Evolutionary conservation across 192 early-diverging fungal genomes (phyloP).

Genomic region (Coemansia sp.): DNA sequence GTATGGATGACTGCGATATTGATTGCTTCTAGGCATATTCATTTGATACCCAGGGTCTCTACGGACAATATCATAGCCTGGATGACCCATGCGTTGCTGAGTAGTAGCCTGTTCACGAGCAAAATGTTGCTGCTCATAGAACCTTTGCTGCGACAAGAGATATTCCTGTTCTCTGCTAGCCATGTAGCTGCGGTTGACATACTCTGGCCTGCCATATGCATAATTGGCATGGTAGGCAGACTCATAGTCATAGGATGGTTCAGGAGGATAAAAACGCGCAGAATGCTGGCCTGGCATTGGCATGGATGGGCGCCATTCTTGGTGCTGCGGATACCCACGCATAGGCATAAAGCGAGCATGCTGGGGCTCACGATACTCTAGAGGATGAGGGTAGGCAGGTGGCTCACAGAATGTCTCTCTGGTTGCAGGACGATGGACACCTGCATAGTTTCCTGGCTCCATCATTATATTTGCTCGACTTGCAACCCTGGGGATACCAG

Average conservation of each 20-base stretch:
- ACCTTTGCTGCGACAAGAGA: not conserved
- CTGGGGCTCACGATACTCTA: not conserved
- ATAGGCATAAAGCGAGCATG: not conserved
- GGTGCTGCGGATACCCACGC: not conserved
- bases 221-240: not conserved
- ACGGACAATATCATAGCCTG: not conserved
- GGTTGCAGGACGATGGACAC: not conserved
- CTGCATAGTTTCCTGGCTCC: not conserved
- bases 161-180: not conserved
- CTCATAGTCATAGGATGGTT: not conserved
- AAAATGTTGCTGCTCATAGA: not conserved
- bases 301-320: not conserved
- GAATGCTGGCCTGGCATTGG: not conserved
- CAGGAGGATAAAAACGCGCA: not conserved
- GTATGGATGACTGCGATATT: constrained; percentile 2
- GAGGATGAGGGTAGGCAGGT: not conserved
- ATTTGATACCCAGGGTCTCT: not conserved
- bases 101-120: not conserved
- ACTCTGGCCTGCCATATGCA: not conserved
- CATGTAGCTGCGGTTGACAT: not conserved
- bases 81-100: not conserved
- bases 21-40: not conserved
- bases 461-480: not conserved
- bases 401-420: not conserved
- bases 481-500: not conserved